Conservation (phyloP, 2,329 filamentous ascomycete species). For the Trichoderma citrinoviride region DNA sequence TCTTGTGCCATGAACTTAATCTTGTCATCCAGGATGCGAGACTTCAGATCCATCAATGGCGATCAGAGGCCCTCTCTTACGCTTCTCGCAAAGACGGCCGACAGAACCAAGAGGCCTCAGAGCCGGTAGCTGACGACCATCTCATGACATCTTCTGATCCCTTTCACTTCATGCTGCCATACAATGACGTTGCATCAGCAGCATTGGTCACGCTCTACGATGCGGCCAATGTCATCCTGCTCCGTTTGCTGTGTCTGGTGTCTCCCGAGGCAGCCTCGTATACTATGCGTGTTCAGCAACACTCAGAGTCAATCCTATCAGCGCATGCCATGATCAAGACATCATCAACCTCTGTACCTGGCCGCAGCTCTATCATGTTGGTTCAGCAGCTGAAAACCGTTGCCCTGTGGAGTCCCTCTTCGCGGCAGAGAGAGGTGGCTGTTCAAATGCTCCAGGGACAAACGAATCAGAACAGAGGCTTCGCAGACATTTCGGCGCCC, state of each 20-base stretch:
- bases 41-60: background rate
- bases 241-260: constrained; percentile 4
- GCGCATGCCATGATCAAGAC: constrained; percentile 7
- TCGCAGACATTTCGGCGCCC: constrained; percentile 22
- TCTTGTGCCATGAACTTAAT: background rate
- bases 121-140: background rate
- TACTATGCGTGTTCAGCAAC: background rate
- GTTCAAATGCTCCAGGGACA: constrained; percentile 15
- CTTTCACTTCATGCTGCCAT: background rate
- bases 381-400: constrained; percentile 22
- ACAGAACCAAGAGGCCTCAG: background rate
- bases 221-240: constrained; percentile 14
- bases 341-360: background rate
- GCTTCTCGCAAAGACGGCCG: background rate
- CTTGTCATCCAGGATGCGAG: background rate
- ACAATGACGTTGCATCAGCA: constrained; percentile 11
- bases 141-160: background rate
- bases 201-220: constrained; percentile 20
- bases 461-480: constrained; percentile 18
- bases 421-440: constrained; percentile 20
- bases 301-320: constrained; percentile 15
- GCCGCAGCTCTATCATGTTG: constrained; percentile 23
- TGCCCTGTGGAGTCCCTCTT: constrained; percentile 24
- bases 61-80: background rate
- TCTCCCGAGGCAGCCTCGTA: background rate